Percentiles rank a stretch among this genome's conserved stretches.
Conservation (phyloP, 169 alveolate species). For the Nephromyces sp. region DNA sequence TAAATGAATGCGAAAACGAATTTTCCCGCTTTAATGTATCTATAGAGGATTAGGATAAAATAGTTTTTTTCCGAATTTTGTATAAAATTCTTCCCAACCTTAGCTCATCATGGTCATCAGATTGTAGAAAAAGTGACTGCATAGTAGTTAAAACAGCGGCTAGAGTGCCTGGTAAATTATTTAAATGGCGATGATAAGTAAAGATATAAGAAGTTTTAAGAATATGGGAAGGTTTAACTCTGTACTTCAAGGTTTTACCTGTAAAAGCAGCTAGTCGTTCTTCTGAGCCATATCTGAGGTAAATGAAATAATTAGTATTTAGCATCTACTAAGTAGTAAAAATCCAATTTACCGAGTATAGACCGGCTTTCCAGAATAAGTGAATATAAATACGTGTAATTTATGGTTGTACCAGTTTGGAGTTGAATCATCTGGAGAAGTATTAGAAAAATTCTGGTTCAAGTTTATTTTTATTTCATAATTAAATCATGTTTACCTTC, state of each 20-base stretch:
- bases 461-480: too few relatives aligned
- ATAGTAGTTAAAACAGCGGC: conserved; percentile 62
- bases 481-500: too few relatives aligned
- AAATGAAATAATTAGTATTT: neutral
- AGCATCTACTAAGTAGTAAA: neutral
- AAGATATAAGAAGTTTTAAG: too few relatives aligned
- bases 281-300: conserved; percentile 56
- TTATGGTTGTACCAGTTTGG: conserved; percentile 49
- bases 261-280: conserved; percentile 38
- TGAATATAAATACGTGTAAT: conserved; percentile 62
- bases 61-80: neutral
- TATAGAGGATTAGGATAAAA: neutral
- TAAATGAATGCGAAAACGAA: conserved; percentile 53
- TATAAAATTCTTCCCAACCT: too few relatives aligned
- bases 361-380: conserved; percentile 67
- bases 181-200: neutral
- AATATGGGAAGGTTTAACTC: too few relatives aligned
- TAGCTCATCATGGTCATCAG: conserved; percentile 32
- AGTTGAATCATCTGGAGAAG: conserved; percentile 37
- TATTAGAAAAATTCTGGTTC: neutral
- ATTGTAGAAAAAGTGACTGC: conserved; percentile 41
- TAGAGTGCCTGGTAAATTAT: conserved; percentile 29
- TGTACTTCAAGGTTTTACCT: conserved; percentile 36
- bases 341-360: conserved; percentile 36
- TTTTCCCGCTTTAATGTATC: conserved; percentile 40